These are phyloP conservation scores for Adiantum capillusveneris DNA, from an alignment of 75 land plant genomes.

Conservation along the genomic window DNA sequence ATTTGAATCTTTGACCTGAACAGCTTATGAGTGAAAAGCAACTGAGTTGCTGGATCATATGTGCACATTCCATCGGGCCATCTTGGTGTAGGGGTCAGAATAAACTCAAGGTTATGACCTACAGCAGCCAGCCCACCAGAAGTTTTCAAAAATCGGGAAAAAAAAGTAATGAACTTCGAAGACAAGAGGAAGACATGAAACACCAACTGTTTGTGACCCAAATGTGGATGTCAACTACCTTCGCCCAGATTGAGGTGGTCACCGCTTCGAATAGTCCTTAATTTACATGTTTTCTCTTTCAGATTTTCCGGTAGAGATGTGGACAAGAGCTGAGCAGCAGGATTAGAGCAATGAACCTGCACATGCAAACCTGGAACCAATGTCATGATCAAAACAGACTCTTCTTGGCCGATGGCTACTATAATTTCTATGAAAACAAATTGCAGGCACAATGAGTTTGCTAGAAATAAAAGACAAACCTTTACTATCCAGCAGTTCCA, in stretches of 20 bases:
- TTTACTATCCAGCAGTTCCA: conserved; percentile 15
- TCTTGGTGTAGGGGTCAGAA: conserved; percentile 40
- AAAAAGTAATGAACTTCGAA: too few species aligned
- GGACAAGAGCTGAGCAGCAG: conserved; percentile 40
- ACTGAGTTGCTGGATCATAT: conserved; percentile 42
- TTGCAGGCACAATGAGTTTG: neutral
- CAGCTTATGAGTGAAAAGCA: conserved; percentile 39
- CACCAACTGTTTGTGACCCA: too few species aligned
- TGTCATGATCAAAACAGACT: neutral
- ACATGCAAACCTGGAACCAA: conserved; percentile 17
- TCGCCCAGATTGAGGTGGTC: conserved; percentile 37
- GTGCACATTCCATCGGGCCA: conserved; percentile 58
- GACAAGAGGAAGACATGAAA: too few species aligned
- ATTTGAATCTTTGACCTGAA: conserved; percentile 30
- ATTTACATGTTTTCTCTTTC: conserved; percentile 1
- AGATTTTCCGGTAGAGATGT: conserved; percentile 17
- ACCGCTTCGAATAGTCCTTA: conserved; percentile 28
- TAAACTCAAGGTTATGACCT: conserved; percentile 37
- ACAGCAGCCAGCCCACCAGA: too few species aligned
- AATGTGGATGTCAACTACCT: conserved; percentile 20
- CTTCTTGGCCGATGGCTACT: neutral
- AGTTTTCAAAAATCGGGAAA: too few species aligned
- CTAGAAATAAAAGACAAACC: conserved; percentile 1
- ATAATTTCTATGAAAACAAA: neutral
- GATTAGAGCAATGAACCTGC: conserved; percentile 42